Base-by-base conservation (phyloP, 2,329 filamentous ascomycete genomes). In the Fusarium veterinarium region DNA sequence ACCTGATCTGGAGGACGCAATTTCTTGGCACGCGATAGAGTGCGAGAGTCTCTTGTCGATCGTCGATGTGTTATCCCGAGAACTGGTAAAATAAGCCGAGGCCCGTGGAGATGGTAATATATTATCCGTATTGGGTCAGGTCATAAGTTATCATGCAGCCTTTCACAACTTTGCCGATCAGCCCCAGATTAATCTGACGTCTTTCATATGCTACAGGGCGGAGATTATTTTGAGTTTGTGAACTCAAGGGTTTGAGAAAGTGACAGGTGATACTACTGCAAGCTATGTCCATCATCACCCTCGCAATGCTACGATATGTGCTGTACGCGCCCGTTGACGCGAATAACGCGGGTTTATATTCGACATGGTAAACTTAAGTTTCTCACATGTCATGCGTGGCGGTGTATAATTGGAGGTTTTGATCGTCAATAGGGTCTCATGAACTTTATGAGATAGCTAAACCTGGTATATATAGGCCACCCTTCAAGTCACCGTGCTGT, bases 311-410 rank as follows among this genome's bases (percentile, higher is more conserved):
- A 35, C 30, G 17, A n/a, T 12, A n/a, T 53, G 33, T 17, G 23
- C 4, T 53, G 35, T 40, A 30, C 25, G 19, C 23, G 19, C 33
- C 33, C 49, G 14, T 17, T 13, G 13, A 28, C 33, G 33, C 10
- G 7, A 38, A 37, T 17, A 38, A 12, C 19, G 10, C 19, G 19
- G 17, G 10, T 53, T 17, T 13, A 0, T 8, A 3, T 5, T 20
- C 1, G 14, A 40, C 33, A 7, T n/a, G 10, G 25, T n/a, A 4
- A 4, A 30, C 5, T 6, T 30, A 13, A 28, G 5, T 53, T 53
- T 53, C 49, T 53, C 49, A 53, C 35, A n/a, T 9, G 33, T 5
- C 2, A 9, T 53, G 33, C 49, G 49, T 53, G 49, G 33, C 49
- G 5, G 23, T 3, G 5, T 40, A 10, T 41, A 9, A 53, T 53